Evolutionary conservation across 2,329 filamentous ascomycete species (phyloP), one percentile per base, ranked within the genome.

Genomic region (Cercospora sp.): DNA sequence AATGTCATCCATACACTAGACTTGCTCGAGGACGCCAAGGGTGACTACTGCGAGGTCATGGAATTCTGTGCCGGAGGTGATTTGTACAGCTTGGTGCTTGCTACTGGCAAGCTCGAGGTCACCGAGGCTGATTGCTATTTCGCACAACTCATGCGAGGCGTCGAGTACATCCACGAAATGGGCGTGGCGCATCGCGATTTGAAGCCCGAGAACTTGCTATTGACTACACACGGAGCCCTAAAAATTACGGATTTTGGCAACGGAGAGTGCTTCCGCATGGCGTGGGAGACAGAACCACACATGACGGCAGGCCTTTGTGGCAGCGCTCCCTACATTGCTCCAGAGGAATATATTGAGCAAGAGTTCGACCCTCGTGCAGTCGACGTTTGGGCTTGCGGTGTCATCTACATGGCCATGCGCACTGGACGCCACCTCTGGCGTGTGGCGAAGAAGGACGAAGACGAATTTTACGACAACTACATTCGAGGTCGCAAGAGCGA

Each of bases 341-440:
- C 95, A 0, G 95, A 99, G 79, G 95, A 99, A 80, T 99, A 99
- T 76, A 88, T 90, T 1, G 94, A 97, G 78, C 93, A 90, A 79
- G 95, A 99, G 79, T 99, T 99, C 73, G 95, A 99, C 77, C 95
- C 95, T 32, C 88, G 95, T 67, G 94, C 95, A n/a, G 94, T 99
- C 60, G 95, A 99, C 77, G 91, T 98, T 13, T 99, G 95, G 95
- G 95, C 95, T 26, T 97, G 93, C 69, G 95, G 95, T 78, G 95
- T 99, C 62, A 99, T 99, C 69, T 99, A 99, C 83, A 99, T 99
- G 95, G 95, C 95, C 13, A 99, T 99, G 95, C 88, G 95, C 67
- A 98, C 94, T 1, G 95, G 95, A 5, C 88, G 95, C 63, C 95
- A 99, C 80, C 85, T 99, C 8, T 99, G 95, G 95, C 91, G 94